phyloP scores from a whole-genome alignment of 2,329 filamentous ascomycete species.

The Neopestalotiopsis sp. region DNA sequence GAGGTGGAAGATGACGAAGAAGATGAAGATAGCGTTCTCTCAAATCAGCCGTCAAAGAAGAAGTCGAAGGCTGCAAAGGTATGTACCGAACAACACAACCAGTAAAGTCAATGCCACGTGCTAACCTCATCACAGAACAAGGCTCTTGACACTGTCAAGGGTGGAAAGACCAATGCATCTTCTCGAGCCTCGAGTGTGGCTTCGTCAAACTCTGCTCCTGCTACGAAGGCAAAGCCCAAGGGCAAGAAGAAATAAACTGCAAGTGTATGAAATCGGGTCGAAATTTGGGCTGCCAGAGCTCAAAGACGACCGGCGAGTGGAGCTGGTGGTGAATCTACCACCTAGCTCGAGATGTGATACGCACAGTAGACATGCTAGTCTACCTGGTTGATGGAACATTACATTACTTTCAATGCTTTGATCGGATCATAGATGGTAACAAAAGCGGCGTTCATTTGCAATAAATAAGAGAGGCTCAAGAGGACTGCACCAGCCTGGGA shows the following conservation, averaged over 20 bases:
- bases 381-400: neutral
- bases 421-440: neutral
- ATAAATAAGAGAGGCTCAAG: neutral
- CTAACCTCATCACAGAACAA: conserved; percentile 73
- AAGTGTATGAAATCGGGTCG: neutral
- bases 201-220: conserved; percentile 69
- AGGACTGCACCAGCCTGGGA: neutral
- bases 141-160: conserved; percentile 87
- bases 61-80: conserved; percentile 92
- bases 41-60: conserved; percentile 88
- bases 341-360: neutral
- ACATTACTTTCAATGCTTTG: neutral
- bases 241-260: conserved; percentile 57
- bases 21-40: conserved; percentile 80
- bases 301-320: neutral
- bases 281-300: neutral
- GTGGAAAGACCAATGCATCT: conserved; percentile 77
- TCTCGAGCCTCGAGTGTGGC: conserved; percentile 89
- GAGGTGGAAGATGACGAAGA: conserved; percentile 82
- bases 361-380: neutral
- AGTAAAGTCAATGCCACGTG: conserved; percentile 18
- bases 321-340: too few relatives aligned
- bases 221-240: conserved; percentile 49
- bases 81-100: conserved; percentile 39
- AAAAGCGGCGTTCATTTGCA: conserved; percentile 17